Base-by-base conservation (phyloP, 306 rosid species). In the Quercus rubra region DNA sequence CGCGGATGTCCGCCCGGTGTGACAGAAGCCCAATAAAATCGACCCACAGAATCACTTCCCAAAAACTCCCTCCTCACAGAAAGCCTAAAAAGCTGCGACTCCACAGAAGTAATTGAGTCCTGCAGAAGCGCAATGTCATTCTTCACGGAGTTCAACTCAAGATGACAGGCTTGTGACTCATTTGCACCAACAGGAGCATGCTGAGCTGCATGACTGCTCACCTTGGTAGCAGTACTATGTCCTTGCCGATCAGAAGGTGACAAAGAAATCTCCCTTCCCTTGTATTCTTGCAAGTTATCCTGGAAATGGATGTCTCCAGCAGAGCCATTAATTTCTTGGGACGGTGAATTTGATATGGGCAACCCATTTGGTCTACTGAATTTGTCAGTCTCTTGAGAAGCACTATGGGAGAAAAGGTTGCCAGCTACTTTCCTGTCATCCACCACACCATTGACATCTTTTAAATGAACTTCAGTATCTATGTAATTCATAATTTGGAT, bases 61-160 rank as follows among this genome's bases (percentile, higher is more conserved):
- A 96, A 73, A 82, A 88, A 90, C 76, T 96, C 99, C 84, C 93
- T 89, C 41, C 98, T 92, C 61, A 88, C 85, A 58, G 92, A 90
- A 21, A 91, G 83, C 92, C 83, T 96, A 54, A 81, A 75, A 52
- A 93, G 90, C 85, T 90, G 94, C 31, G 81, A 88, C 83, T 86
- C 94, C 66, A 74, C 58, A 72, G 79, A 64, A 52, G 88, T 71
- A 30, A 96, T 87, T 77, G 96, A 90, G 54, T 93, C 96, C 70
- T 90, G 90, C 78, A 91, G 83, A 35, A 73, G 80, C 28, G 87
- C 79, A 55, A 90, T 79, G 73, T 93, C 92, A 76, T 62, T 90
- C 85, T 81, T 95, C 35, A 93, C 52, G 30, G 88, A 84, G 75
- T 83, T 90, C 91, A 96, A 90, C 88, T 96, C 98, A 52, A 56